These are phyloP conservation scores for Diaporthe amygdali DNA, from an alignment of 2,329 filamentous ascomycete species.

Conservation along the genomic window DNA sequence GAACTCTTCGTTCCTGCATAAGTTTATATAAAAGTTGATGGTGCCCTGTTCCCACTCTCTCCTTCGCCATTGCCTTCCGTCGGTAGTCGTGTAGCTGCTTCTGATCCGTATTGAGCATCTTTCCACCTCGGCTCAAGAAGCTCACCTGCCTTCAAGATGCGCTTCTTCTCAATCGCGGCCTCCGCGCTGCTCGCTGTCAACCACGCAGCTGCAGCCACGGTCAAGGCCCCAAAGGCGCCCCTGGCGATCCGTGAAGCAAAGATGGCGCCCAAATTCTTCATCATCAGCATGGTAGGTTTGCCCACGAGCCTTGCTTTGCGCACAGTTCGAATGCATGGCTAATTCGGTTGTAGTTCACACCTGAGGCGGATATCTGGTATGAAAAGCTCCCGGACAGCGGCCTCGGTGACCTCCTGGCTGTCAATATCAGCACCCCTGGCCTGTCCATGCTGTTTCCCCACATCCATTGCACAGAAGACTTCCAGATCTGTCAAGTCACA, in stretches of 20 bases:
- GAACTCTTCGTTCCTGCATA: background rate
- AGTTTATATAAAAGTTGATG: background rate
- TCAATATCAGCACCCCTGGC: slow-evolving; percentile 64
- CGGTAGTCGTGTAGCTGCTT: background rate
- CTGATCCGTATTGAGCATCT: background rate
- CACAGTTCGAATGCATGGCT: background rate
- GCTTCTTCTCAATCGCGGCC: slow-evolving; percentile 12
- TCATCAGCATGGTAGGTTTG: slow-evolving; percentile 62
- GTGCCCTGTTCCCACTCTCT: background rate
- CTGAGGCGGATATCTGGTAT: slow-evolving; percentile 68
- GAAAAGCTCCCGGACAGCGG: slow-evolving; percentile 49
- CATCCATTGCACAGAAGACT: slow-evolving; percentile 66
- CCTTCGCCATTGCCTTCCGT: background rate
- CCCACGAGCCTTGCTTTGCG: background rate
- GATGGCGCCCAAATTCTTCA: slow-evolving; percentile 64
- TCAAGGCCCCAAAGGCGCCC: slow-evolving; percentile 4
- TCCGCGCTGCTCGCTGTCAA: slow-evolving; percentile 21
- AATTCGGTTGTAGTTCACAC: slow-evolving; percentile 54
- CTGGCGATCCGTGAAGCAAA: slow-evolving; percentile 24
- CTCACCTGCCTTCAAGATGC: slow-evolving; percentile 8
- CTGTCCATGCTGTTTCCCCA: slow-evolving; percentile 69
- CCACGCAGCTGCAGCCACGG: slow-evolving; percentile 16
- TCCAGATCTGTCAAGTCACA: slow-evolving; percentile 70
- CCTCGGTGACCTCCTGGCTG: slow-evolving; percentile 59
- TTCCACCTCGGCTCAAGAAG: background rate